A percentile compares a stretch with the other conserved stretches of the same genome.
Evolutionary conservation across 208 protist species (phyloP).

Genomic region (Angomonas deanei): DNA sequence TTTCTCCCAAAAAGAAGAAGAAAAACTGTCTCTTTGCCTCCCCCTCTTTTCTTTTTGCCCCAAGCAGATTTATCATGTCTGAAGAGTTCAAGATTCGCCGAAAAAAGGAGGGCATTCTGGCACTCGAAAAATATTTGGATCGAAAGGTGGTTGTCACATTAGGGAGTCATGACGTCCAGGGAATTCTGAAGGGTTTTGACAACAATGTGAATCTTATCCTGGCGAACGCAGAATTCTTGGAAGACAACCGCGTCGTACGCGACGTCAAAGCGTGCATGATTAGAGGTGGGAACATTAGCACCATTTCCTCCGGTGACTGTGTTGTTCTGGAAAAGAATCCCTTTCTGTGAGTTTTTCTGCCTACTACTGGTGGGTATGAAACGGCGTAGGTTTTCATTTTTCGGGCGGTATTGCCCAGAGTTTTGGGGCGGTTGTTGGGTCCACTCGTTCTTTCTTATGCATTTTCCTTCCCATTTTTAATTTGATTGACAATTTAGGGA

Average conservation of each 20-base stretch:
- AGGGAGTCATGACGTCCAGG: conserved; percentile 41
- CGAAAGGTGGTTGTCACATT: conserved; percentile 57
- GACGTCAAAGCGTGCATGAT: conserved; percentile 68
- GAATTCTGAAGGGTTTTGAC: conserved; percentile 83
- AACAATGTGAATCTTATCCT: conserved; percentile 81
- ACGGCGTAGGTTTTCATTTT: conserved; percentile 3
- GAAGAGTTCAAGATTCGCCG: background rate
- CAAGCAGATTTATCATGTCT: background rate
- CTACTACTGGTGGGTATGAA: conserved; percentile 19
- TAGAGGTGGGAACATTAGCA: conserved; percentile 47
- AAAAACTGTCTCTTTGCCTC: background rate
- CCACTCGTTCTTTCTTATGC: conserved; percentile 17
- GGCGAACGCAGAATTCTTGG: conserved; percentile 66
- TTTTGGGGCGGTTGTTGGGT: background rate
- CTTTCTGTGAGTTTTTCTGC: conserved; percentile 17
- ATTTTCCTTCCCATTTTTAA: background rate
- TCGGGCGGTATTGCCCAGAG: background rate
- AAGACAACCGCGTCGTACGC: conserved; percentile 28
- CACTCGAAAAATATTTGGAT: conserved; percentile 73
- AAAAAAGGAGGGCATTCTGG: conserved; percentile 72
- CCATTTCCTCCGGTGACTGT: conserved; percentile 63
- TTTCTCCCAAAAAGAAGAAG: background rate
- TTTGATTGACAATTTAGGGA: too few relatives aligned
- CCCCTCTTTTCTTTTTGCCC: background rate
- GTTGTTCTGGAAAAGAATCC: conserved; percentile 25